Conservation (phyloP, 805 yeast genomes). For the Suhomyces faveliae region DNA sequence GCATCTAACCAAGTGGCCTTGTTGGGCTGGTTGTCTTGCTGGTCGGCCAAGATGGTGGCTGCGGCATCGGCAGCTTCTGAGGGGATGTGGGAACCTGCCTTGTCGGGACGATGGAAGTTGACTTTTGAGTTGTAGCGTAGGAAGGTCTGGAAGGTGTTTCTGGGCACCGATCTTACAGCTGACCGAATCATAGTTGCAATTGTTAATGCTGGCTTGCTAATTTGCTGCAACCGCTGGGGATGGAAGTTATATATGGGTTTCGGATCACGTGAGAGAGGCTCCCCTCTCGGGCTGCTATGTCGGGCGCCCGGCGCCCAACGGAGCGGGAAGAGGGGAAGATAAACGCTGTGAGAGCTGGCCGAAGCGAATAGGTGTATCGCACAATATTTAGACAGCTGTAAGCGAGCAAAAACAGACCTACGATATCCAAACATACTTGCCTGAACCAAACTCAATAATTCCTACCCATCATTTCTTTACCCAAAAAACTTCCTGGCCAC, state of each 20-base stretch:
- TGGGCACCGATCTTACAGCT: background rate
- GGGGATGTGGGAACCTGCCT: conserved; percentile 46
- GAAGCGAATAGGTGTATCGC: too few relatives aligned
- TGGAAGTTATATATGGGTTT: background rate
- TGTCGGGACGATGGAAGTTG: conserved; percentile 30
- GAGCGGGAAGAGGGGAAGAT: too few relatives aligned
- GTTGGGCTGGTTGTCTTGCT: conserved; percentile 49
- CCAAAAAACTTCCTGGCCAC: too few relatives aligned
- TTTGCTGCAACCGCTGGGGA: too few relatives aligned
- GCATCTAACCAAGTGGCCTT: conserved; percentile 87
- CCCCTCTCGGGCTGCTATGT: background rate
- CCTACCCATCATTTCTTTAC: too few relatives aligned
- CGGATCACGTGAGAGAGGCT: too few relatives aligned
- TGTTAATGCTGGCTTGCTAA: too few relatives aligned
- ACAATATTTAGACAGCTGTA: too few relatives aligned
- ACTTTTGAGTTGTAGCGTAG: conserved; percentile 9
- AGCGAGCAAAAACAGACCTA: too few relatives aligned
- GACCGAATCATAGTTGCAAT: background rate
- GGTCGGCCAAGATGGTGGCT: conserved; percentile 66
- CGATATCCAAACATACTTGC: too few relatives aligned
- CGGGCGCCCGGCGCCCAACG: background rate
- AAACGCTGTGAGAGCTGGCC: too few relatives aligned
- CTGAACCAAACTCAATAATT: too few relatives aligned
- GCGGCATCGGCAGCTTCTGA: conserved; percentile 72
- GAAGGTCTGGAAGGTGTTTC: background rate